phyloP scores from a whole-genome alignment of 2,329 filamentous ascomycete genomes.

The Sporothrix brasiliensis region DNA sequence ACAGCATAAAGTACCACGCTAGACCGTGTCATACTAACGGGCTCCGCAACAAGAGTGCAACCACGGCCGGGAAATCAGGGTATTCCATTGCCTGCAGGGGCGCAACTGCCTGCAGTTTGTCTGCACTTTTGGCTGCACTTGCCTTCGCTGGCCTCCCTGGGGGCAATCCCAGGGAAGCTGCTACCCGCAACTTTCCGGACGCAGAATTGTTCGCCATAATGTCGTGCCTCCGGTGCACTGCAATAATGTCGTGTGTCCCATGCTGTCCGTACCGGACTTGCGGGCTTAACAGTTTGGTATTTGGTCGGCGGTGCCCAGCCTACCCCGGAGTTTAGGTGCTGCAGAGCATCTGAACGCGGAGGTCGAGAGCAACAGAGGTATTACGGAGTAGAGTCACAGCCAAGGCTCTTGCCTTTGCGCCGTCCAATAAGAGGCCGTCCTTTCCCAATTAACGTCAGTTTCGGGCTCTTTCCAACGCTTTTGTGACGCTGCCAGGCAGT shows the following conservation, averaged over 20 bases:
- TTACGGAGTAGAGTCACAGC: background rate
- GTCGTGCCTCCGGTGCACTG: slow-evolving; percentile 1
- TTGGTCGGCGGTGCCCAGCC: background rate
- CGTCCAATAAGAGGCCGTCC: slow-evolving; percentile 27
- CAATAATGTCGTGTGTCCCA: background rate
- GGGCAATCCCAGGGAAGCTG: slow-evolving; percentile 23
- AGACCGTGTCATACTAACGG: slow-evolving; percentile 14
- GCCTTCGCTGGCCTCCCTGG: background rate
- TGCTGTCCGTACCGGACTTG: slow-evolving; percentile 18
- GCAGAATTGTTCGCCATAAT: slow-evolving; percentile 31
- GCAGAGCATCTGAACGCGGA: slow-evolving; percentile 11
- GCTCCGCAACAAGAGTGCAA: slow-evolving; percentile 14
- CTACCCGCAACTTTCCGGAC: slow-evolving; percentile 29
- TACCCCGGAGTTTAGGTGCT: slow-evolving; percentile 14
- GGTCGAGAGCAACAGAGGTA: too few species aligned
- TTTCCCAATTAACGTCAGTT: slow-evolving; percentile 23
- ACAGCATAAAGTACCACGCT: background rate
- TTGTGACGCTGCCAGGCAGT: background rate
- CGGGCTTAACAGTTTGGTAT: slow-evolving; percentile 6
- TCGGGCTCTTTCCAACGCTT: slow-evolving; percentile 17
- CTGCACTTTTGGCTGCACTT: slow-evolving; percentile 4
- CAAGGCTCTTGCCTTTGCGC: slow-evolving; percentile 23
- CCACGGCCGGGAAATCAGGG: slow-evolving; percentile 11
- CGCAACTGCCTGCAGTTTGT: slow-evolving; percentile 1
- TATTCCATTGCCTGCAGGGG: slow-evolving; percentile 19